These are phyloP conservation scores for Priceomyces castillae DNA, from an alignment of 805 yeast species.

Conservation along the genomic window DNA sequence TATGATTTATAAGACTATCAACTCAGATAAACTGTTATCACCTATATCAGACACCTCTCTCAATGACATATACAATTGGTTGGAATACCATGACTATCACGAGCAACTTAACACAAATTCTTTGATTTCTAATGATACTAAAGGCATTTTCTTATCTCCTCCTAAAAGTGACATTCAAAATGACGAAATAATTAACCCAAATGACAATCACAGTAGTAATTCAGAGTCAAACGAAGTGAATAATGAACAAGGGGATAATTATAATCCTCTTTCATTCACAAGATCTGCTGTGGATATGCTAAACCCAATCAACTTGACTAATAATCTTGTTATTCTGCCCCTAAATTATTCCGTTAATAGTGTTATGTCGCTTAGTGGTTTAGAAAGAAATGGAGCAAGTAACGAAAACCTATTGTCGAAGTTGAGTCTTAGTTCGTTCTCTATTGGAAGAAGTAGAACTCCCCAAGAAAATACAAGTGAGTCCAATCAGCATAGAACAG, in stretches of 20 bases:
- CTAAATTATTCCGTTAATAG: conserved; percentile 34
- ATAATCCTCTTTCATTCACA: conserved; percentile 5
- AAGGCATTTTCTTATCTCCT: conserved; percentile 11
- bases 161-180: background rate
- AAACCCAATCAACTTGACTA: conserved; percentile 35
- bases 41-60: conserved; percentile 13
- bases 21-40: conserved; percentile 3
- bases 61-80: conserved; percentile 26
- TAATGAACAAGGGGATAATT: background rate
- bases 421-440: background rate
- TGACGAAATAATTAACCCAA: background rate
- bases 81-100: conserved; percentile 32
- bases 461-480: background rate
- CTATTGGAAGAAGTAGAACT: background rate
- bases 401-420: conserved; percentile 15
- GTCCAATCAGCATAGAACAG: background rate
- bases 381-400: conserved; percentile 1
- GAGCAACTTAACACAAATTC: conserved; percentile 18
- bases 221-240: background rate
- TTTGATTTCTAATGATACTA: conserved; percentile 14
- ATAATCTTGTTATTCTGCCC: conserved; percentile 38
- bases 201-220: background rate
- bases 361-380: conserved; percentile 23
- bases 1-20: conserved; percentile 17
- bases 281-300: conserved; percentile 25